Percentiles rank a stretch among this genome's conserved stretches.
These are phyloP conservation scores for Ceratobasidium sp. DNA, from an alignment of 1,284 basidiomycete species.

Conservation along the genomic window DNA sequence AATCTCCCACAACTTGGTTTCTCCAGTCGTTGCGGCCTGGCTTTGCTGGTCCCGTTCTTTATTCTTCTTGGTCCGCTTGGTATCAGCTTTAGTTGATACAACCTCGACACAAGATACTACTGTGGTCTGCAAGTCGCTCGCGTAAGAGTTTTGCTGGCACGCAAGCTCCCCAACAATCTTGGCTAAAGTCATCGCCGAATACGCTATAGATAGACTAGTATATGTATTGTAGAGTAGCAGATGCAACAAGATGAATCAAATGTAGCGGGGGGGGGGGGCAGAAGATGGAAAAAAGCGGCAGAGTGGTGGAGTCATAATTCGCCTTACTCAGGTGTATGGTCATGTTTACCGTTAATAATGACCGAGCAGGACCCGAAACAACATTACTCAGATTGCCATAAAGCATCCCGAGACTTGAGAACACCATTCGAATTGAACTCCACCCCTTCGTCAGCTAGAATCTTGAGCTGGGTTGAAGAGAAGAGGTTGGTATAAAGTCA, in stretches of 20 bases:
- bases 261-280: too few species aligned
- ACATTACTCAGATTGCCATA: slow-evolving; percentile 13
- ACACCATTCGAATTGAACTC: slow-evolving; percentile 63
- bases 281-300: neutral
- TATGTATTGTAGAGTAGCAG: too few species aligned
- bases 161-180: slow-evolving; percentile 44
- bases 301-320: neutral
- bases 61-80: slow-evolving; percentile 42
- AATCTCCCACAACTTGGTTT: slow-evolving; percentile 37
- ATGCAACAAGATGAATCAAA: neutral
- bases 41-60: slow-evolving; percentile 19
- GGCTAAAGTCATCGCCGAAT: neutral
- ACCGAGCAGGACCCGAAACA: neutral
- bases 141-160: slow-evolving; percentile 45
- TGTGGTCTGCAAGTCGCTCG: slow-evolving; percentile 29
- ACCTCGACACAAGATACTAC: slow-evolving; percentile 44
- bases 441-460: slow-evolving; percentile 67
- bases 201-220: neutral
- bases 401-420: slow-evolving; percentile 52
- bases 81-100: slow-evolving; percentile 16
- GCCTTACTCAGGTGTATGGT: slow-evolving; percentile 11
- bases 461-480: slow-evolving; percentile 56
- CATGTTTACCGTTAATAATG: neutral
- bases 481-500: neutral
- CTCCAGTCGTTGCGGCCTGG: neutral